These are phyloP conservation scores for Cladosporium velox DNA, from an alignment of 2,329 filamentous ascomycete species.

Conservation along the genomic window DNA sequence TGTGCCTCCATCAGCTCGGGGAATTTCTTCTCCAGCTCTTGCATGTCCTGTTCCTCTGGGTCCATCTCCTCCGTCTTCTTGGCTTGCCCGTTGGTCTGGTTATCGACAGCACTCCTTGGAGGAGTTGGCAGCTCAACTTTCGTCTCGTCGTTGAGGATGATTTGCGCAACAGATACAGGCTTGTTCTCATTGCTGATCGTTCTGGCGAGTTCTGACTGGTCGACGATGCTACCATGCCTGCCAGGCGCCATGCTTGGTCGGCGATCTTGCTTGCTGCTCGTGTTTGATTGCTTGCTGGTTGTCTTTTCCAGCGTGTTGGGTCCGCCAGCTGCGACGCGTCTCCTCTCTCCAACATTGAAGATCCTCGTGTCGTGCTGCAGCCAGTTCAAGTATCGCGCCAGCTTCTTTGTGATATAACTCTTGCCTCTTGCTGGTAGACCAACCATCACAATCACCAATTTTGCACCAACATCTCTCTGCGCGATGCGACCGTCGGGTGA, in stretches of 20 bases:
- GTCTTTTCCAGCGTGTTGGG: conserved; percentile 39
- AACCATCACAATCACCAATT: conserved; percentile 98
- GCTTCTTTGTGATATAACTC: conserved; percentile 98
- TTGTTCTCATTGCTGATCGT: conserved; percentile 25
- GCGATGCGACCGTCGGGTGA: conserved; percentile 95
- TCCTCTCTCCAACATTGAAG: conserved; percentile 94
- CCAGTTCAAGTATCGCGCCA: conserved; percentile 94
- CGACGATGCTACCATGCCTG: conserved; percentile 27
- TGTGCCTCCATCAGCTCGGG: conserved; percentile 21
- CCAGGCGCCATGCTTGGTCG: conserved; percentile 28
- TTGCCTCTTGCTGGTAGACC: conserved; percentile 93
- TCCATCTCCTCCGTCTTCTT: conserved; percentile 32
- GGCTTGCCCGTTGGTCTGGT: conserved; percentile 33
- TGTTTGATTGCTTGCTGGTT: conserved; percentile 17
- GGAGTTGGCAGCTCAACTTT: conserved; percentile 39
- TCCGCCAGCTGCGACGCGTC: conserved; percentile 74
- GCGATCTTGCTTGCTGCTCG: conserved; percentile 17
- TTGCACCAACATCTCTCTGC: conserved; percentile 89
- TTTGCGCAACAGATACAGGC: conserved; percentile 51
- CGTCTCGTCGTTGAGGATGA: conserved; percentile 60
- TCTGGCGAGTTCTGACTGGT: conserved; percentile 25
- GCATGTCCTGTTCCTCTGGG: conserved; percentile 35
- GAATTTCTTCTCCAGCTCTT: conserved; percentile 24
- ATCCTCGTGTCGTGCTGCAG: conserved; percentile 93
- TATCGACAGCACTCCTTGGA: conserved; percentile 29